phyloP scores from a whole-genome alignment of 2,329 filamentous ascomycete genomes.

The Colletotrichum sp. region DNA sequence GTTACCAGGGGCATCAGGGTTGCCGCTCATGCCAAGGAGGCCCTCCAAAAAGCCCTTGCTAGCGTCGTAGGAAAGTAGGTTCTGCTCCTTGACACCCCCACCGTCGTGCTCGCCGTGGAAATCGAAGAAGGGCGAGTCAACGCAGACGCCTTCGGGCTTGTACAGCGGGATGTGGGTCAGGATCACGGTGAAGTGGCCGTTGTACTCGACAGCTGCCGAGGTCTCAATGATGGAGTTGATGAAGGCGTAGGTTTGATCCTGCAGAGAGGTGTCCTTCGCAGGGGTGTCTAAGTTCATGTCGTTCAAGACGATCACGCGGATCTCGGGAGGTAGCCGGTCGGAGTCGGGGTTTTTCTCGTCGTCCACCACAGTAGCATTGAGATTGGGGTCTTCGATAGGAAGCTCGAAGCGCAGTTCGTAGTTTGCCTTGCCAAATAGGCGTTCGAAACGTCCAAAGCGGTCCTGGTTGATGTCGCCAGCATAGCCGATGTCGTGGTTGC shows the following conservation, averaged over 20 bases:
- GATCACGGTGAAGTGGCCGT: slow-evolving; percentile 78
- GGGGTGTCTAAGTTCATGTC: slow-evolving; percentile 93
- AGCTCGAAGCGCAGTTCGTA: slow-evolving; percentile 83
- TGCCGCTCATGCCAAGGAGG: slow-evolving; percentile 77
- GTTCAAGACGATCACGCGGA: slow-evolving; percentile 88
- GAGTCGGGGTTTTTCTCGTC: slow-evolving; percentile 48
- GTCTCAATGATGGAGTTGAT: slow-evolving; percentile 71
- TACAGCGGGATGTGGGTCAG: slow-evolving; percentile 92
- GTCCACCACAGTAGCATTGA: slow-evolving; percentile 46
- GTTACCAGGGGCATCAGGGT: slow-evolving; percentile 58
- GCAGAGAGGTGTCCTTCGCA: slow-evolving; percentile 68
- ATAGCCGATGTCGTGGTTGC: slow-evolving; percentile 97
- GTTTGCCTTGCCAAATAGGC: slow-evolving; percentile 84
- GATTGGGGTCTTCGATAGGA: slow-evolving; percentile 44
- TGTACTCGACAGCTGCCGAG: slow-evolving; percentile 63
- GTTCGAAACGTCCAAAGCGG: slow-evolving; percentile 81
- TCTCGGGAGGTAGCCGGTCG: slow-evolving; percentile 62
- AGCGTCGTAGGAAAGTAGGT: slow-evolving; percentile 78
- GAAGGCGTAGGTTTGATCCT: slow-evolving; percentile 79
- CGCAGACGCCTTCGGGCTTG: slow-evolving; percentile 82
- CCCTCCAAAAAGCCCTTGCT: slow-evolving; percentile 82
- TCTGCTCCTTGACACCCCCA: slow-evolving; percentile 86
- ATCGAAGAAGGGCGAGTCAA: slow-evolving; percentile 82
- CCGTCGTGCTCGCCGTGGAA: slow-evolving; percentile 71
- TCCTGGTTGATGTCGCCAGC: slow-evolving; percentile 85